Base-by-base conservation (phyloP, 768 basidiomycete species). In the Rhodosporidiobolus odoratus region DNA sequence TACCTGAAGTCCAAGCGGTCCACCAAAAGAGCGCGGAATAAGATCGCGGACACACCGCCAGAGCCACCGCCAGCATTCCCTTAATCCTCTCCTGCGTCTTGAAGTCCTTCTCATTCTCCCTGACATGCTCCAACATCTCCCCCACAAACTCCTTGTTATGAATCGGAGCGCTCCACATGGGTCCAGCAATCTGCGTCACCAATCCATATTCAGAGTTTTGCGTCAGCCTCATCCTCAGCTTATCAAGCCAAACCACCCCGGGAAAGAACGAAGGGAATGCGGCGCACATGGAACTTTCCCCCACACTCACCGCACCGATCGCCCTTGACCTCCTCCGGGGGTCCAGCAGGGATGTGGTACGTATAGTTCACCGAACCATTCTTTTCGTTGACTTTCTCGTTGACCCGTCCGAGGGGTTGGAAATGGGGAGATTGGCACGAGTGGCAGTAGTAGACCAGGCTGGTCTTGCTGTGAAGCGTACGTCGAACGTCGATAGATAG, bases 121-220 rank as follows among this genome's bases (percentile, higher is more conserved):
- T 52, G 19, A 94, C 81, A 76, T 93, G 89, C 30, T 84, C 82
- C 38, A 96, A 81, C 21, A 95, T 87, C 72, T 85, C 85, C n/a
- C 81, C 78, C 9, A 92, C 83, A 75, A 97, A 99, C 10, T 82
- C 82, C 2, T 81, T 75, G 77, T 92, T 85, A 76, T 99, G 96
- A 32, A 99, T 80, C 2, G 88, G 86, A 2, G 89, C 93, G 9
- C 89, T 87, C 96, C 96, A 98, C 90, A 99, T 94, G 0, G 96
- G 96, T 2, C 96, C 96, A 27, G 89, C 91, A 43, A 93, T 78
- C 92, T 95, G 71, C 50, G 30, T 58, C 50, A 57, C 30, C 10
- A 34, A 27, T n/a, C n/a, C n/a, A n/a, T n/a, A n/a, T n/a, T n/a
- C n/a, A n/a, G n/a, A n/a, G n/a, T n/a, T n/a, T n/a, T 58, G 34